These are phyloP conservation scores for Claviceps fusiformis DNA, from an alignment of 2,329 filamentous ascomycete genomes.

Conservation along the genomic window DNA sequence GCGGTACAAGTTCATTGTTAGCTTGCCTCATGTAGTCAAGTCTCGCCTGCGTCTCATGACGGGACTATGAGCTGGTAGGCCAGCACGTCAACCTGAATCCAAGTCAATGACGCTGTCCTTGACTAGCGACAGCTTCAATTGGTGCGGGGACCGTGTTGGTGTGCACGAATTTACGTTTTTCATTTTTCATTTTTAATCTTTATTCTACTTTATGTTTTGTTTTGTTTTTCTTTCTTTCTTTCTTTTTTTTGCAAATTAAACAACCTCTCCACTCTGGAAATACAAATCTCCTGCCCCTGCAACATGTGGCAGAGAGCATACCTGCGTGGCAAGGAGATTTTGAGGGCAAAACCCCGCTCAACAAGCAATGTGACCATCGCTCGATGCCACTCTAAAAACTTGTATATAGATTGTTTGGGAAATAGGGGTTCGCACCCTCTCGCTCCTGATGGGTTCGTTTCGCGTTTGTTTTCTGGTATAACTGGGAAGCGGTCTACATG, in stretches of 20 bases:
- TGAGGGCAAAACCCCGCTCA: not conserved
- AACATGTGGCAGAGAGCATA: not conserved
- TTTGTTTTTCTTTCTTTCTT: not conserved
- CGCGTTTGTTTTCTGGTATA: constrained; percentile 18
- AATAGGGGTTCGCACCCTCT: constrained; percentile 23
- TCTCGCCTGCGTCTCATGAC: not conserved
- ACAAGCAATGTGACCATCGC: constrained; percentile 8
- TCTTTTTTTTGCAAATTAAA: not conserved
- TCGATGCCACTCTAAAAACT: constrained; percentile 10
- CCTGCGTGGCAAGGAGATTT: not conserved
- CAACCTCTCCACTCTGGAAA: not conserved
- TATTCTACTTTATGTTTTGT: not conserved
- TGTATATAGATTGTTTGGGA: constrained; percentile 21
- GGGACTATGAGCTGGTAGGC: not conserved
- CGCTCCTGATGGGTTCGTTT: constrained; percentile 13
- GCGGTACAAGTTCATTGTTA: not conserved
- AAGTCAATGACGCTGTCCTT: too few species aligned
- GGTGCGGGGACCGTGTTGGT: not conserved
- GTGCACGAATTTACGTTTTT: too few species aligned
- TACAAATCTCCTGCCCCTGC: not conserved
- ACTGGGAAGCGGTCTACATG: constrained; percentile 14
- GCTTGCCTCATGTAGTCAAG: not conserved
- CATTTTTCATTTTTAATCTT: too few species aligned
- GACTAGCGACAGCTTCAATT: not conserved
- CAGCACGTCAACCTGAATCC: too few species aligned